Base-by-base conservation (phyloP, 2,329 filamentous ascomycete genomes). In the Ciborinia camelliae region DNA sequence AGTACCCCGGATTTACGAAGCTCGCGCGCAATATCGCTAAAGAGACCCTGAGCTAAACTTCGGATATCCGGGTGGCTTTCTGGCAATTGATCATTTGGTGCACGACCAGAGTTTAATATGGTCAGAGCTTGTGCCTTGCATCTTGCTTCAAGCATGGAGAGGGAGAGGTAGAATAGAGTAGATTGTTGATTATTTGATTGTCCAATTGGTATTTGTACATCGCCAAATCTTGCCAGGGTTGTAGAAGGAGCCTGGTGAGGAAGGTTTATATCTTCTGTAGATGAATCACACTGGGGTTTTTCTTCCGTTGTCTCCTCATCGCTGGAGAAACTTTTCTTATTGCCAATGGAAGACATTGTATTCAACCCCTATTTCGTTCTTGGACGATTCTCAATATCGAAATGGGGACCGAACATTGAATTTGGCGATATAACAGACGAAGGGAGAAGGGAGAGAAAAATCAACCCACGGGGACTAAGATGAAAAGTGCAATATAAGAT, bases 131-230 rank as follows among this genome's bases (percentile, higher is more conserved):
- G 72, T 30, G 66, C 71, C 37, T 66, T 71, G 45, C 73, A 75
- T 59, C 71, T 61, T 32, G 67, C 71, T 62, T 74, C 73, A 1
- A 75, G 73, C 41, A 75, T 64, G 48, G 73, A 72, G n/a, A 75
- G 69, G 48, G 73, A 72, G n/a, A 75, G 69, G 62, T 71, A 71
- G 32, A 74, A 72, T 4, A 73, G 53, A 50, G 41, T 67, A 18
- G 69, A 65, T 58, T 72, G 71, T 47, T 73, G 69, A 23, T 66
- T 65, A 10, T 51, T 59, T 30, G 68, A 66, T 57, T 68, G 68
- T 20, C 65, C 50, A 43, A 64, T 63, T 50, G 70, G 66, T 20
- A 67, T 50, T 45, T 65, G 68, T 26, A 62, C 58, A 43, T 61
- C 66, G 26, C 63, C 60, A 39, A 51, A 4, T 32, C 43, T 63